phyloP scores from a whole-genome alignment of 2,329 filamentous ascomycete genomes.

The Stagonosporopsis vannaccii region DNA sequence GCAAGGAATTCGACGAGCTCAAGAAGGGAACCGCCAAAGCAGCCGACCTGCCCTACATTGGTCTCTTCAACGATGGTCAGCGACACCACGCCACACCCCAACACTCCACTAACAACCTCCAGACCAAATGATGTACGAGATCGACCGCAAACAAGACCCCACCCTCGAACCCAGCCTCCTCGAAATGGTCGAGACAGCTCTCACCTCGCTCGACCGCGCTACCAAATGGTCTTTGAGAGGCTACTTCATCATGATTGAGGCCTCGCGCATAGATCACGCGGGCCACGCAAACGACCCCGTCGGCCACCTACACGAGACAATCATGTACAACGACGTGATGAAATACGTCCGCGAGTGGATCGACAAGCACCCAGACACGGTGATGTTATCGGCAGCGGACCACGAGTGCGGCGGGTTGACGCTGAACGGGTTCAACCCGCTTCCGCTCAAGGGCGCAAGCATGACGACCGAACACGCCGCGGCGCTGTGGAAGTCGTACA shows the following conservation, averaged over 20 bases:
- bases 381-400: constrained; percentile 52
- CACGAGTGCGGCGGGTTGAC: constrained; percentile 53
- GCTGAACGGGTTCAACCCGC: constrained; percentile 49
- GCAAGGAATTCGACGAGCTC: constrained; percentile 45
- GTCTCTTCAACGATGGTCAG: constrained; percentile 49
- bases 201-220: constrained; percentile 48
- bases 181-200: constrained; percentile 51
- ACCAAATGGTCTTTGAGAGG: constrained; percentile 44
- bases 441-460: constrained; percentile 38
- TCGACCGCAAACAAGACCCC: constrained; percentile 49
- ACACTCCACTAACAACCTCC: background rate
- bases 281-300: constrained; percentile 37
- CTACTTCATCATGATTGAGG: constrained; percentile 51
- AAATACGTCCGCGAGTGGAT: constrained; percentile 51
- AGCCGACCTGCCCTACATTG: constrained; percentile 47
- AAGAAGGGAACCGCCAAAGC: constrained; percentile 32
- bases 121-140: constrained; percentile 45
- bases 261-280: constrained; percentile 33
- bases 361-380: constrained; percentile 49
- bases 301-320: constrained; percentile 47
- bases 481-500: constrained; percentile 36
- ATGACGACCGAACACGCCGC: constrained; percentile 45
- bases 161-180: constrained; percentile 51
- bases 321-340: constrained; percentile 53
- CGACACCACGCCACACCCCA: background rate